A percentile compares a stretch with the other conserved stretches of the same genome.
Conservation (phyloP, 768 basidiomycete genomes). For the Sistotremastrum niveocremeum region DNA sequence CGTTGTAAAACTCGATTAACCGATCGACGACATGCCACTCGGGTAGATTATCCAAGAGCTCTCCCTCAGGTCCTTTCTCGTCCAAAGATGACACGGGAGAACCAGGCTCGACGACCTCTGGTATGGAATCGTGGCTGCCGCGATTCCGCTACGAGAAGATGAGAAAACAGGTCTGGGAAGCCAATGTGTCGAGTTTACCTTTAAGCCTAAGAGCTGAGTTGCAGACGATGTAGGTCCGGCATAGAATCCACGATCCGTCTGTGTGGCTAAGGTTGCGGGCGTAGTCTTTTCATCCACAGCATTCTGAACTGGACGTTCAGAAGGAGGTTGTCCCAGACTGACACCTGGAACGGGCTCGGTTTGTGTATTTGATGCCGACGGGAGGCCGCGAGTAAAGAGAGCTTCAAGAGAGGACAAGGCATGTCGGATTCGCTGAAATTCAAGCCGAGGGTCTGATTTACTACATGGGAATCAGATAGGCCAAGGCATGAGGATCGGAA, state of each 20-base stretch:
- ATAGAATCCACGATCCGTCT: constrained; percentile 56
- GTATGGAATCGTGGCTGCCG: neutral
- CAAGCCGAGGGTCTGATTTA: constrained; percentile 40
- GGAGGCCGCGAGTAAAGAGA: too few species aligned
- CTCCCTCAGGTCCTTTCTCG: constrained; percentile 40
- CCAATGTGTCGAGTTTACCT: too few species aligned
- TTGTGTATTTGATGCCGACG: too few species aligned
- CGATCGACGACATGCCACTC: constrained; percentile 55
- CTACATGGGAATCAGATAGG: constrained; percentile 4
- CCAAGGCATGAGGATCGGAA: constrained; percentile 3
- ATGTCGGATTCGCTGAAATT: constrained; percentile 55
- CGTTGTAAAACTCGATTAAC: constrained; percentile 50
- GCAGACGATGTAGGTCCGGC: constrained; percentile 69
- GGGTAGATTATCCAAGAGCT: constrained; percentile 56
- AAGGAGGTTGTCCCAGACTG: too few species aligned
- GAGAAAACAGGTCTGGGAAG: too few species aligned
- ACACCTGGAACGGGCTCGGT: too few species aligned
- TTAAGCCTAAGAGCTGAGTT: constrained; percentile 34
- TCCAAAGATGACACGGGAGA: neutral
- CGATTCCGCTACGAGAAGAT: neutral
- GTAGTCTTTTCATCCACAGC: constrained; percentile 27
- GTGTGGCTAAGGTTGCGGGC: constrained; percentile 53
- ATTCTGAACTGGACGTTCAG: too few species aligned
- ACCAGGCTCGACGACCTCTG: neutral
- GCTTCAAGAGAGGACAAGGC: constrained; percentile 55